Evolutionary conservation across 164 flowering plant genomes (phyloP).

Genomic region (Annona cherimola): DNA sequence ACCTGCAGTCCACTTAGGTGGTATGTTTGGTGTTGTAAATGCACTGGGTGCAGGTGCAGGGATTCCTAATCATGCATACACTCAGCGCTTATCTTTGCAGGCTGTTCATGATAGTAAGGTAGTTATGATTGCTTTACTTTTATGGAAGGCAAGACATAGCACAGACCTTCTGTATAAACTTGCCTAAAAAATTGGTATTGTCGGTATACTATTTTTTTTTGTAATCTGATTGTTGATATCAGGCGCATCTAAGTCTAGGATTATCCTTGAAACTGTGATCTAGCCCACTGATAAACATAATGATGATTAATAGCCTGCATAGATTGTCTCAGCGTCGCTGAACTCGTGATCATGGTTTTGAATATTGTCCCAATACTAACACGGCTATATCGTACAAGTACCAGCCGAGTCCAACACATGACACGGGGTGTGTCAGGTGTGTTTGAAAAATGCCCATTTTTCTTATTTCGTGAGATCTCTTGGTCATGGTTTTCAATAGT

Average conservation of each 20-base stretch:
- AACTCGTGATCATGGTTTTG: no score
- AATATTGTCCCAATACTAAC: no score
- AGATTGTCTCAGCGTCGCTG: no score
- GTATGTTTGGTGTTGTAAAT: constrained; percentile 95
- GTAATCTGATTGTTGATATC: background rate
- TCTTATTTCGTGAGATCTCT: no score
- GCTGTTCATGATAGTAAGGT: constrained; percentile 44
- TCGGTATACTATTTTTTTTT: no score
- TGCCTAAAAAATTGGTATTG: no score
- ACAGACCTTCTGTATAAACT: background rate
- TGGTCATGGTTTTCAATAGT: no score
- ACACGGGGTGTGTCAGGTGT: no score
- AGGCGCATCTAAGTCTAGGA: background rate
- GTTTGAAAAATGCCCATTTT: no score
- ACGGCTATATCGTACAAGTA: no score
- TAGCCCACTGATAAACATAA: background rate
- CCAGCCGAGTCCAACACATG: no score
- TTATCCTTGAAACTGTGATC: background rate
- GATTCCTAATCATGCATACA: constrained; percentile 19
- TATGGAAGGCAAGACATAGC: background rate
- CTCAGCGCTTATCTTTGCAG: constrained; percentile 19
- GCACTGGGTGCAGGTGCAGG: constrained; percentile 84
- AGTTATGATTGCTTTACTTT: background rate
- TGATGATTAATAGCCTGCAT: background rate
- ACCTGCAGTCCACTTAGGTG: constrained; percentile 66